phyloP scores from a whole-genome alignment of 2,329 filamentous ascomycete species.

The Knoxdaviesia capensis region DNA sequence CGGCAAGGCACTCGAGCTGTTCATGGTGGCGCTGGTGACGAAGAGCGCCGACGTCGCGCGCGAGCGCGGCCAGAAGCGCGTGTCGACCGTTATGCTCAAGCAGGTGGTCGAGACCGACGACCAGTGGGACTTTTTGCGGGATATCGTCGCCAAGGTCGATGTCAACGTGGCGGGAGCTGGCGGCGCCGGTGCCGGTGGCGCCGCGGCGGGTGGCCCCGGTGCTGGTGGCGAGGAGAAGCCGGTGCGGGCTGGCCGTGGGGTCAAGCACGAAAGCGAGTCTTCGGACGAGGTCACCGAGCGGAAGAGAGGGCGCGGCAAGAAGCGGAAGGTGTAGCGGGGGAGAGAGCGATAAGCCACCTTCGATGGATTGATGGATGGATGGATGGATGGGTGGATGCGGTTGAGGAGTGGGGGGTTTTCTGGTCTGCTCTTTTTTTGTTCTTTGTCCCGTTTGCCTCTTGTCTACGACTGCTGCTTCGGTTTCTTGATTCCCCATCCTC shows the following conservation, averaged over 20 bases:
- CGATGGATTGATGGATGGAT: neutral
- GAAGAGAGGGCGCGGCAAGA: conserved; percentile 27
- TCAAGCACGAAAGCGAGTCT: conserved; percentile 27
- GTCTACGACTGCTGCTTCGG: neutral
- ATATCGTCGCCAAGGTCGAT: conserved; percentile 74
- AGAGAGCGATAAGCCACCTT: neutral
- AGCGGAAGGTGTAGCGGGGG: conserved; percentile 18
- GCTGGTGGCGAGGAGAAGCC: conserved; percentile 24
- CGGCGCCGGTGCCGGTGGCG: too few species aligned
- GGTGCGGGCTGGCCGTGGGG: conserved; percentile 14
- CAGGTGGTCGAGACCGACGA: conserved; percentile 73
- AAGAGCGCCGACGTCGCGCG: conserved; percentile 73
- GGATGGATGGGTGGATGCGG: neutral
- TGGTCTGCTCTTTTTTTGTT: neutral
- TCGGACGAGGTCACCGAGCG: conserved; percentile 27
- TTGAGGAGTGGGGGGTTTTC: too few species aligned
- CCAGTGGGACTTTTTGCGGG: conserved; percentile 82
- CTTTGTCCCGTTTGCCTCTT: neutral
- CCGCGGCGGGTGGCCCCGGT: too few species aligned
- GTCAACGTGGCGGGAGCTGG: neutral
- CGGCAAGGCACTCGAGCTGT: conserved; percentile 85
- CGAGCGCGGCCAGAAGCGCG: conserved; percentile 67
- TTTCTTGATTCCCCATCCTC: too few species aligned
- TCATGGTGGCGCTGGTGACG: conserved; percentile 87
- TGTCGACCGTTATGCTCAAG: conserved; percentile 82